phyloP scores from a whole-genome alignment of 2,329 filamentous ascomycete genomes.

The Fusarium humuli region DNA sequence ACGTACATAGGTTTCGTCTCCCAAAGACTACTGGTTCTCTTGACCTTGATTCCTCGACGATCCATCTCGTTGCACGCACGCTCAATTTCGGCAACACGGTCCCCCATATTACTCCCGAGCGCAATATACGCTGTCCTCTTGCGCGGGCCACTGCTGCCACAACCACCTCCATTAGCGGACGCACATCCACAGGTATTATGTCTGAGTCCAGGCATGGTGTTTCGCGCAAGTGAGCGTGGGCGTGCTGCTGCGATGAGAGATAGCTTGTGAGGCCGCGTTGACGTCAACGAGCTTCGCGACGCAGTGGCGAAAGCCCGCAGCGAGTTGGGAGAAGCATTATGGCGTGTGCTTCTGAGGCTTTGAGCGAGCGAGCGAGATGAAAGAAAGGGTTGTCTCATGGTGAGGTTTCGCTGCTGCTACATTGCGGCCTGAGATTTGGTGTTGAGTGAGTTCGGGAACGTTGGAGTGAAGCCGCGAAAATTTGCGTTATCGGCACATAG shows the following conservation, averaged over 20 bases:
- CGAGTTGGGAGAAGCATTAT: constrained; percentile 19
- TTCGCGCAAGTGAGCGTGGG: constrained; percentile 25
- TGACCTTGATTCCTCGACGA: constrained; percentile 75
- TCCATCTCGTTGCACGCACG: constrained; percentile 84
- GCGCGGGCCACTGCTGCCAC: constrained; percentile 45
- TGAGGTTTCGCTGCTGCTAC: constrained; percentile 27
- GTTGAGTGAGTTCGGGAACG: constrained; percentile 18
- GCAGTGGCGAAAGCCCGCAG: constrained; percentile 21
- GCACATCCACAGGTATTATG: constrained; percentile 52
- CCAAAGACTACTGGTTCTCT: constrained; percentile 88
- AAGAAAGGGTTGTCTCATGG: constrained; percentile 39
- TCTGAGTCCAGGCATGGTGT: constrained; percentile 28
- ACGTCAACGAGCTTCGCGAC: constrained; percentile 24
- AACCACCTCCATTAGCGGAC: constrained; percentile 48
- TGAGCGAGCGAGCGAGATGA: constrained; percentile 15
- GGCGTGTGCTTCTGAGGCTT: constrained; percentile 11
- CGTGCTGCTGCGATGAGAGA: constrained; percentile 24
- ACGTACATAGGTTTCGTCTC: constrained; percentile 99
- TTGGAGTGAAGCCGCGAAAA: constrained; percentile 34
- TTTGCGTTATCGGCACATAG: constrained; percentile 40
- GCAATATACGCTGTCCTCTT: constrained; percentile 78
- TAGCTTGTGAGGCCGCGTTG: constrained; percentile 22
- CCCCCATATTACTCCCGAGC: constrained; percentile 90
- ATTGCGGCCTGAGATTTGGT: constrained; percentile 22
- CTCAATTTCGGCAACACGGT: constrained; percentile 87